Conservation (phyloP, 2,329 filamentous ascomycete species). For the Alternaria tenuissima region DNA sequence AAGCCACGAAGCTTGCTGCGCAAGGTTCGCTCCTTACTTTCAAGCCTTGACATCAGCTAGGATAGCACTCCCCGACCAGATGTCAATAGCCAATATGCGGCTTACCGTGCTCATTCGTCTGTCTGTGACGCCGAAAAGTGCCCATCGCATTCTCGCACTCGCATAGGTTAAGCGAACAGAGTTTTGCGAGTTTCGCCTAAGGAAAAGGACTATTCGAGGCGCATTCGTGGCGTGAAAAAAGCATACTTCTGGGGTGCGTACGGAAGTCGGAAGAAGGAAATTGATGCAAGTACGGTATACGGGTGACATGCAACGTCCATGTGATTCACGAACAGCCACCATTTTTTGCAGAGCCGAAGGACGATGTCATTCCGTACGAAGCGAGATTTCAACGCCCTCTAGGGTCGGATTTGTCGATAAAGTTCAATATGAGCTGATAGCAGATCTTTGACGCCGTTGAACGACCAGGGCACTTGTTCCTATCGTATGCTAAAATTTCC, state of each 20-base stretch:
- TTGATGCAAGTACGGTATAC: constrained; percentile 17
- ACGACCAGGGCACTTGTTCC: constrained; percentile 14
- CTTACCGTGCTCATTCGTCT: constrained; percentile 12
- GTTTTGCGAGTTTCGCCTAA: constrained; percentile 1
- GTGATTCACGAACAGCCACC: constrained; percentile 6
- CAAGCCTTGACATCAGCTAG: constrained; percentile 8
- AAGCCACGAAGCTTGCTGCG: constrained; percentile 29
- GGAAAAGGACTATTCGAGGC: constrained; percentile 2
- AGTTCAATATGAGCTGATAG: constrained; percentile 15
- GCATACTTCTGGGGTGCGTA: constrained; percentile 16
- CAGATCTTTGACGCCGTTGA: constrained; percentile 16
- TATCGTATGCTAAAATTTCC: constrained; percentile 6
- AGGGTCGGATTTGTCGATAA: constrained; percentile 13
- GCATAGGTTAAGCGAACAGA: constrained; percentile 2
- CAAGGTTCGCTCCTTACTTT: constrained; percentile 21
- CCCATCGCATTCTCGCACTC: constrained; percentile 11
- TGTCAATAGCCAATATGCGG: constrained; percentile 13
- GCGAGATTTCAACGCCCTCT: constrained; percentile 16
- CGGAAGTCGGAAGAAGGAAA: constrained; percentile 16
- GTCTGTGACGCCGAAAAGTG: constrained; percentile 10
- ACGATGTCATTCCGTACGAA: constrained; percentile 12
- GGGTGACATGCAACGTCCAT: constrained; percentile 10
- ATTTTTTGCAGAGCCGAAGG: constrained; percentile 6
- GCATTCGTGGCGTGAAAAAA: constrained; percentile 16
- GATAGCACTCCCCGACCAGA: constrained; percentile 22